Evolutionary conservation across 306 rosid species (phyloP), one percentile per base, ranked within the genome.

Genomic region (Quillaja saponaria): DNA sequence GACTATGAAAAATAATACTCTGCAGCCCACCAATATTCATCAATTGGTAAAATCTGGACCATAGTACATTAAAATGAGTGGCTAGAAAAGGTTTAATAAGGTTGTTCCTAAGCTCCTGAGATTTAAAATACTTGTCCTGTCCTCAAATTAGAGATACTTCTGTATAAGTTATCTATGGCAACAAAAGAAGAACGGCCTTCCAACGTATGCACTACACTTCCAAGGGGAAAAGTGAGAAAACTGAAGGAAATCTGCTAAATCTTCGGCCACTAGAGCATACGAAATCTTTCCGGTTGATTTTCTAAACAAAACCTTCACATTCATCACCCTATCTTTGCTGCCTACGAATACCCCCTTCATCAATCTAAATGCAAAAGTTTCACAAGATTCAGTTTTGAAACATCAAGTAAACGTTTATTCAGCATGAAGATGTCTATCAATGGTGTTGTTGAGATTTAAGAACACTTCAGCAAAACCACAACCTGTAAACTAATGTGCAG

Each of bases 151-250:
- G n/a, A n/a, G n/a, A n/a, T n/a, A n/a, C 73, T 58, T 41, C 58
- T 21, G 42, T 35, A 58, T 12, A 68, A 37, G 10, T 15, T 16
- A 21, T 68, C 66, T 2, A 68, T 12, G 58, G 38, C n/a, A 20
- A 25, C 55, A 13, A 44, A 0, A 10, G 45, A 14, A n/a, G 61
- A 47, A n/a, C 16, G 16, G 1, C 76, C 76, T 11, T 63, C 13
- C 7, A 71, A 64, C 54, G 63, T 8, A 7, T 57, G 37, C 13
- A 38, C 33, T 41, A 71, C 61, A 3, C 31, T 46, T 47, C 70
- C 76, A 5, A 71, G 28, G 12, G 72, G 77, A n/a, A 57, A 41
- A 1, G 56, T 49, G 3, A 64, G 55, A 41, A 72, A 72, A 37
- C 58, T 58, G 3, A 72, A 72, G 39, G 7, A 65, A 57, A 34